Evolutionary conservation across 805 yeast genomes (phyloP), one percentile per base, ranked within the genome.

Genomic region (Candida multigemmis): DNA sequence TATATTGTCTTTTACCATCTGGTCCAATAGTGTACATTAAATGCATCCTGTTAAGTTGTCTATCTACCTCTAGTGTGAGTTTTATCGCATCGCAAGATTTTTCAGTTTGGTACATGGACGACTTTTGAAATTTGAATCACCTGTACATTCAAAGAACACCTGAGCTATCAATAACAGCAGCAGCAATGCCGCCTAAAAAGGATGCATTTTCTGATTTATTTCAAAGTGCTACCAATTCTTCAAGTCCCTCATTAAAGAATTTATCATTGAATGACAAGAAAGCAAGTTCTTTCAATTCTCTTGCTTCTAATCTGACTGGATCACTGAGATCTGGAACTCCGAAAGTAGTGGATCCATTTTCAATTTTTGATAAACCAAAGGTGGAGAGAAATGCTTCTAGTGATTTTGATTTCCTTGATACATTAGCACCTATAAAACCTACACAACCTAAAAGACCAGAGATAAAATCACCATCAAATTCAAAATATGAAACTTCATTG

Each of bases 11-110:
- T 72, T 89, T 89, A 46, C 98, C 98, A 45, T 87, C 95, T 36
- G 76, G 74, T 49, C 87, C 94, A 51, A 80, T 60, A 35, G 96
- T 87, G 86, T 82, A 91, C 99, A 91, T 91, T 60, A 91, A 80
- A 81, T 91, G 98, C 99, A 91, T 91, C 36, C 41, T 59, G 56
- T n/a, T n/a, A n/a, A n/a, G n/a, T n/a, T n/a, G n/a, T n/a, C n/a
- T n/a, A n/a, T n/a, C n/a, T n/a, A n/a, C n/a, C n/a, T n/a, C n/a
- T n/a, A n/a, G n/a, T n/a, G n/a, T n/a, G n/a, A n/a, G n/a, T n/a
- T n/a, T n/a, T n/a, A n/a, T n/a, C n/a, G n/a, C n/a, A n/a, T n/a
- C n/a, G n/a, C n/a, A n/a, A n/a, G n/a, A n/a, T n/a, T n/a, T n/a
- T n/a, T n/a, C n/a, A n/a, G n/a, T n/a, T n/a, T n/a, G n/a, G n/a